Percentiles rank a stretch among this genome's conserved stretches.
phyloP scores from a whole-genome alignment of 2,329 filamentous ascomycete species.

The Zasmidium citrigriseum region DNA sequence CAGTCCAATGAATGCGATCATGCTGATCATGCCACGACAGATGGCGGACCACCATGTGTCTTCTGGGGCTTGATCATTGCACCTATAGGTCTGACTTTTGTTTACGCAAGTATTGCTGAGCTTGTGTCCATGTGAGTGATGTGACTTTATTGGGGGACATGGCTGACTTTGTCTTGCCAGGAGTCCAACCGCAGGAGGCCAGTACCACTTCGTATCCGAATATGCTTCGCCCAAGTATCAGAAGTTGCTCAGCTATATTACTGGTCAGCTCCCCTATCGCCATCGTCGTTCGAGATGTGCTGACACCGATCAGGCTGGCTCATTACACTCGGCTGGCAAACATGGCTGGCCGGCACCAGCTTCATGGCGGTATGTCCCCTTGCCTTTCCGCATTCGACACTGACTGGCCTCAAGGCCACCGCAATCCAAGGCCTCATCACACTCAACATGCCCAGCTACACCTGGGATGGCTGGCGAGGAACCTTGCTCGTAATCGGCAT shows the following conservation, averaged over 20 bases:
- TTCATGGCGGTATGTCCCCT: neutral
- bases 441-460: slow-evolving; percentile 16
- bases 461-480: slow-evolving; percentile 42
- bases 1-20: neutral
- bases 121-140: neutral
- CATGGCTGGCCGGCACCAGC: neutral
- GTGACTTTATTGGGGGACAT: neutral
- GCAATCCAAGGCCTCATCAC: slow-evolving; percentile 16
- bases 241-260: neutral
- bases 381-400: neutral
- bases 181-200: neutral
- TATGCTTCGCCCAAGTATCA: neutral
- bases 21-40: neutral
- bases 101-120: neutral
- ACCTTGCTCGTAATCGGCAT: slow-evolving; percentile 52
- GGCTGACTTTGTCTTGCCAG: neutral
- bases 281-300: neutral
- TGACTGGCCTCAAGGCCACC: neutral
- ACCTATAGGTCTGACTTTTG: neutral
- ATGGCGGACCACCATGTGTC: neutral
- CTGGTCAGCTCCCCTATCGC: neutral
- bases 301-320: neutral
- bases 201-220: neutral
- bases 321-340: neutral
- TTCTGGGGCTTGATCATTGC: neutral